Evolutionary conservation across 768 basidiomycete genomes (phyloP).

Genomic region (Suillus occidentalis): DNA sequence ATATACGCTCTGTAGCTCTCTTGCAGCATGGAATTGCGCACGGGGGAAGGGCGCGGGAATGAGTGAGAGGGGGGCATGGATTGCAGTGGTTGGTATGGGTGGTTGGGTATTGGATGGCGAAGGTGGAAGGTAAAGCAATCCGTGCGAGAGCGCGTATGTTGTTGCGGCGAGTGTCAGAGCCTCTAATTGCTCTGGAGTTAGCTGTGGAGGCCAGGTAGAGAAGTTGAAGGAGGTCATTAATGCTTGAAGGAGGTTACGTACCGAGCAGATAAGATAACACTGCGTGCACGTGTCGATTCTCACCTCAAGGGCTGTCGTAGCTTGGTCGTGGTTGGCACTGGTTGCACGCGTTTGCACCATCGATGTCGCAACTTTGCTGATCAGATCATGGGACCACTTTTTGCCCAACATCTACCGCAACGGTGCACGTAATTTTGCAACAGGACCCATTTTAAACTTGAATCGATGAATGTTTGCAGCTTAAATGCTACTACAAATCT

Average conservation of each 20-base stretch:
- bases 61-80: slow-evolving; percentile 88
- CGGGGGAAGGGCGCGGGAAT: slow-evolving; percentile 88
- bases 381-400: too few relatives aligned
- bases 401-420: too few relatives aligned
- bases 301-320: too few relatives aligned
- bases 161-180: slow-evolving; percentile 66
- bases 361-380: too few relatives aligned
- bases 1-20: slow-evolving; percentile 70
- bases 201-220: slow-evolving; percentile 71
- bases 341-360: too few relatives aligned
- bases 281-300: not conserved
- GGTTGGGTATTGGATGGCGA: slow-evolving; percentile 34
- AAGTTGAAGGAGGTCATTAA: slow-evolving; percentile 42
- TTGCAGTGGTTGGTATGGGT: slow-evolving; percentile 64
- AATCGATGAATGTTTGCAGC: too few relatives aligned
- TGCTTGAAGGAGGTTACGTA: not conserved
- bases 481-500: too few relatives aligned
- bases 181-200: slow-evolving; percentile 58
- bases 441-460: too few relatives aligned
- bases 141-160: slow-evolving; percentile 83
- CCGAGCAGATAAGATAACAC: not conserved
- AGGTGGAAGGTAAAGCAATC: slow-evolving; percentile 78
- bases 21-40: slow-evolving; percentile 61
- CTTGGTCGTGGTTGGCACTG: too few relatives aligned
- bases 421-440: too few relatives aligned